Percentiles rank a stretch among this genome's conserved stretches.
Evolutionary conservation across 306 rosid genomes (phyloP).

Genomic region (Hylodesmum podocarpum): DNA sequence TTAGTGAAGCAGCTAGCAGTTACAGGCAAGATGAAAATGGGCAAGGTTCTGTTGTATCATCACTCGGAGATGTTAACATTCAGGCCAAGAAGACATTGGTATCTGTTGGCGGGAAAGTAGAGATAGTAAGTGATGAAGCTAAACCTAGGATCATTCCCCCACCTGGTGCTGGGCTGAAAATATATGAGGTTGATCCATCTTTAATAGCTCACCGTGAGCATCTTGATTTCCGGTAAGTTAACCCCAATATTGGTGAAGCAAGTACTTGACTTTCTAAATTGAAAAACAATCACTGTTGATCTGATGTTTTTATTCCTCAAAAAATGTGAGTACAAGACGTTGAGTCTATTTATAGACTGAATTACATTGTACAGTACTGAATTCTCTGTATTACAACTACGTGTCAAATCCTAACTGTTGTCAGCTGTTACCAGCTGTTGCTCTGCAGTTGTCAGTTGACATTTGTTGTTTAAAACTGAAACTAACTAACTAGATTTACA

Average conservation of each 20-base stretch:
- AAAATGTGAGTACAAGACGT: background rate
- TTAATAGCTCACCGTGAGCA: conserved; percentile 55
- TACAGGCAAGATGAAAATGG: conserved; percentile 37
- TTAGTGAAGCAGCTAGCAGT: conserved; percentile 37
- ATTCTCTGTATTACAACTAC: background rate
- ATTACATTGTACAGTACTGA: background rate
- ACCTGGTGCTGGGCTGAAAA: conserved; percentile 79
- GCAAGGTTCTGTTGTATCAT: conserved; percentile 38
- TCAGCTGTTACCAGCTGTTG: background rate
- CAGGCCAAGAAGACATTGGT: conserved; percentile 42
- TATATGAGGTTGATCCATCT: conserved; percentile 76
- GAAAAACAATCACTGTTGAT: background rate
- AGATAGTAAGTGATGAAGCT: conserved; percentile 29
- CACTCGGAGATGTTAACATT: conserved; percentile 39
- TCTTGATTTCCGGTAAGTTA: conserved; percentile 91
- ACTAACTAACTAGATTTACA: background rate
- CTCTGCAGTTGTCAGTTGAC: background rate
- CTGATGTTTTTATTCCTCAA: background rate
- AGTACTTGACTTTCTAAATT: conserved; percentile 23
- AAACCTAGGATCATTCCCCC: conserved; percentile 56
- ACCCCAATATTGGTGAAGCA: conserved; percentile 17
- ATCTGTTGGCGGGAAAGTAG: conserved; percentile 34
- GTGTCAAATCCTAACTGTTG: background rate
- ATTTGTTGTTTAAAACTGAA: background rate
- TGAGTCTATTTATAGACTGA: background rate